Conservation (phyloP, 192 early-diverging fungal species). For the Linnemannia schmuckeri region DNA sequence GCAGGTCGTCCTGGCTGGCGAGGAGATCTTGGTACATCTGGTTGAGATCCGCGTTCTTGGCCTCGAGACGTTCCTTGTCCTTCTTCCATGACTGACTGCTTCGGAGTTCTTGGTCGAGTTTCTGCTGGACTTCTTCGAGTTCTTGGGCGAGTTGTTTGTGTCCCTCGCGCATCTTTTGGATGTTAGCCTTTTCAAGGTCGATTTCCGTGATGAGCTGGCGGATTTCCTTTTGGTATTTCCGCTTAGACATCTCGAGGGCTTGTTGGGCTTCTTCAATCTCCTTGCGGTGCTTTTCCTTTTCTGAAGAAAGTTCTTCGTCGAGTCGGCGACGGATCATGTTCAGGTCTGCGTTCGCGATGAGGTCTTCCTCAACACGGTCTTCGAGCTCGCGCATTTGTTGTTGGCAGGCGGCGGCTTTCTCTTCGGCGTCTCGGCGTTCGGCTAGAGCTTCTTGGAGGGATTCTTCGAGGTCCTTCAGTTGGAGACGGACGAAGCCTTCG, state of each 20-base stretch:
- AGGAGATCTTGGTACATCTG: constrained; percentile 72
- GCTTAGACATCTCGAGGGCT: constrained; percentile 78
- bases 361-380: constrained; percentile 82
- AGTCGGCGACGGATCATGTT: constrained; percentile 77
- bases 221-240: constrained; percentile 90
- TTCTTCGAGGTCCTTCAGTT: constrained; percentile 79
- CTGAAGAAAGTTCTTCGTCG: constrained; percentile 79
- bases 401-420: constrained; percentile 73
- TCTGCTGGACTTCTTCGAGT: constrained; percentile 70
- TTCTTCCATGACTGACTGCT: constrained; percentile 77
- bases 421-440: constrained; percentile 75
- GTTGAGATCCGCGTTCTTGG: constrained; percentile 78
- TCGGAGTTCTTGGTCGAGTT: constrained; percentile 79
- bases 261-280: constrained; percentile 84
- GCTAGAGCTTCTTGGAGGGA: constrained; percentile 72
- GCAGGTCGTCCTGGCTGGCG: constrained; percentile 71
- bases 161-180: constrained; percentile 77
- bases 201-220: constrained; percentile 84
- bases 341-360: constrained; percentile 78
- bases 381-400: constrained; percentile 78
- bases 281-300: constrained; percentile 77
- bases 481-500: constrained; percentile 73
- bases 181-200: constrained; percentile 77
- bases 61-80: constrained; percentile 83
- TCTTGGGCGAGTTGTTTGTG: constrained; percentile 76